phyloP scores from a whole-genome alignment of 805 yeast species.

The Lipomyces lipofer region DNA sequence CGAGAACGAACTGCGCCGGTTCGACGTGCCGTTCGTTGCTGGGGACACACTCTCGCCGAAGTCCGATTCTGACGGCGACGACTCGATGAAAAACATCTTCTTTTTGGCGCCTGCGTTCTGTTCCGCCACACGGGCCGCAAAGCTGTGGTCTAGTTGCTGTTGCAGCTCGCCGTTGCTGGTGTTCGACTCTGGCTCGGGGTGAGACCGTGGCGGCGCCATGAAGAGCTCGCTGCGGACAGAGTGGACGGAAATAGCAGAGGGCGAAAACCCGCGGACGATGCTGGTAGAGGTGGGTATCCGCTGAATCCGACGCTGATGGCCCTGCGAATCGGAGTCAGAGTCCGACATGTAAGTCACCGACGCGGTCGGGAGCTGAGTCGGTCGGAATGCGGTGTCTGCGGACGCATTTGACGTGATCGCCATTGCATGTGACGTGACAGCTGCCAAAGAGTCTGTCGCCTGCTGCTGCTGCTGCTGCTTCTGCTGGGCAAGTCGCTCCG shows the following conservation, averaged over 20 bases:
- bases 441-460: background rate
- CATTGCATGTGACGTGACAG: background rate
- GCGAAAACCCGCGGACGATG: slow-evolving; percentile 44
- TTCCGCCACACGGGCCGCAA: background rate
- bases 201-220: slow-evolving; percentile 9
- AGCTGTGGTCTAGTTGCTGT: background rate
- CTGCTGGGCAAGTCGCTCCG: slow-evolving; percentile 7
- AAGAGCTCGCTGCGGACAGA: slow-evolving; percentile 29
- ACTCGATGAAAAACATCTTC: slow-evolving; percentile 45
- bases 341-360: background rate
- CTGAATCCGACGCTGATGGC: background rate
- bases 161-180: background rate
- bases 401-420: too few relatives aligned
- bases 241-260: slow-evolving; percentile 41
- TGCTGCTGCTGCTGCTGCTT: slow-evolving; percentile 8
- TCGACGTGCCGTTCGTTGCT: slow-evolving; percentile 10
- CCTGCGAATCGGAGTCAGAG: slow-evolving; percentile 6
- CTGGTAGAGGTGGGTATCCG: slow-evolving; percentile 20
- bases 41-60: slow-evolving; percentile 33
- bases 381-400: too few relatives aligned
- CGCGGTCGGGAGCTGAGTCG: background rate
- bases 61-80: slow-evolving; percentile 42
- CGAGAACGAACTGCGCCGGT: slow-evolving; percentile 12
- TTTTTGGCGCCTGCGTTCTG: background rate
- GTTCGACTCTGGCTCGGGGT: background rate